These are phyloP conservation scores for Yamadazyma kanchanaburiensis DNA, from an alignment of 1,139 yeast species.

Conservation along the genomic window DNA sequence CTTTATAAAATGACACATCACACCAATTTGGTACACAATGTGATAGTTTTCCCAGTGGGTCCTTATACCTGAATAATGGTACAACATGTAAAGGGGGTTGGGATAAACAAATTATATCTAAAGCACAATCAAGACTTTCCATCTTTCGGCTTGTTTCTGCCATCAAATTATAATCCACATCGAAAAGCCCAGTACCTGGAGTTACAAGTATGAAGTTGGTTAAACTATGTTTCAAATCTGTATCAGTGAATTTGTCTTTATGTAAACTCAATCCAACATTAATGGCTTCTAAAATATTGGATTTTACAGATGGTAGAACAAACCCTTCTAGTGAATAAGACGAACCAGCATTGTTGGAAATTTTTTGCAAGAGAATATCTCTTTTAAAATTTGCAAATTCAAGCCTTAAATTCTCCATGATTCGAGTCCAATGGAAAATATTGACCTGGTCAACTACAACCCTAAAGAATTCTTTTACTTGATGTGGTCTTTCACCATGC, in stretches of 20 bases:
- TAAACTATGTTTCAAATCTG: constrained; percentile 84
- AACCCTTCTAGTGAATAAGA: constrained; percentile 47
- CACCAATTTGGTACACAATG: constrained; percentile 94
- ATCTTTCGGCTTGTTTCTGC: constrained; percentile 74
- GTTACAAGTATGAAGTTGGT: constrained; percentile 82
- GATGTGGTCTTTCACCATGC: constrained; percentile 71
- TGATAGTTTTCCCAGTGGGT: constrained; percentile 42
- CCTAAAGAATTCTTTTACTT: constrained; percentile 76
- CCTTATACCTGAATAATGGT: constrained; percentile 74
- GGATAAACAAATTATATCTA: constrained; percentile 84
- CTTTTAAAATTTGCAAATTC: constrained; percentile 83
- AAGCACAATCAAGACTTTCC: constrained; percentile 74
- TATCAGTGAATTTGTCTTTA: constrained; percentile 76
- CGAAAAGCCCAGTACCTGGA: constrained; percentile 92
- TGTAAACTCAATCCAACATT: constrained; percentile 78
- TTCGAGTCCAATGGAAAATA: constrained; percentile 82
- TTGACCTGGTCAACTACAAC: constrained; percentile 96
- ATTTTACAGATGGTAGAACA: constrained; percentile 82
- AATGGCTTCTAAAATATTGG: constrained; percentile 84
- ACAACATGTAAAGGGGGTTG: constrained; percentile 91
- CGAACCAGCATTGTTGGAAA: constrained; percentile 5
- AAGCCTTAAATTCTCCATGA: constrained; percentile 80
- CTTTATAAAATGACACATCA: constrained; percentile 85
- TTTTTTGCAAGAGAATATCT: constrained; percentile 57
- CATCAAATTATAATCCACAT: constrained; percentile 80